Evolutionary conservation across 2,329 filamentous ascomycete genomes (phyloP), one percentile per base, ranked within the genome.

Genomic region (Beauveria bassiana): DNA sequence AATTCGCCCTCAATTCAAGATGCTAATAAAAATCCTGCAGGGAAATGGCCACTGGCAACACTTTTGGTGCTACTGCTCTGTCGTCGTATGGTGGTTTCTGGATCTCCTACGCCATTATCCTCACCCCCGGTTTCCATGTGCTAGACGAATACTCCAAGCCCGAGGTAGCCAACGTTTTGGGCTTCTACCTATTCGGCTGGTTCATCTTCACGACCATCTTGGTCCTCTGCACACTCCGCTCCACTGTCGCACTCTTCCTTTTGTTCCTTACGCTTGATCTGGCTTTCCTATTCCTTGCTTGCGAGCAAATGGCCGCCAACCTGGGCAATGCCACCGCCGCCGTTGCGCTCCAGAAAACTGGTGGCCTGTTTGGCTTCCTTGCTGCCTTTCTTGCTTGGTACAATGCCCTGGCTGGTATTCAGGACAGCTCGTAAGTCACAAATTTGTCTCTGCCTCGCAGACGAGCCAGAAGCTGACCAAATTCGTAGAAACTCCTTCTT

Each of bases 31-130:
- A 5, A n/a, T 34, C 1, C 2, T 45, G 12, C 59, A 91, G 88
- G 89, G 90, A 93, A 78, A 90, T 93, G 84, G 89, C 89, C 42
- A 81, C 90, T n/a, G 90, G 89, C 62, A 93, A 93, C 80, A 93
- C 90, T 12, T 93, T 93, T 66, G 89, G 89, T 80, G 90, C 89
- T 58, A 93, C 89, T 26, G 89, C 90, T 22, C 77, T 93, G 62
- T 90, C 88, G 10, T 93, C 89, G 0, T 93, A 90, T 70, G 90
- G 90, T 68, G 89, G 89, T 65, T 93, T 93, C 81, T 93, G 90
- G 90, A 83, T 93, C 69, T 79, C 83, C 14, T 89, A 90, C 68
- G 89, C 79, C 64, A 87, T 93, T 68, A 80, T 93, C 59, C 75
- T 89, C 64, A 90, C 88, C 2, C 89, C 84, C 1, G 71, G 81